Evolutionary conservation across 1,284 basidiomycete genomes (phyloP), one percentile per base, ranked within the genome.

Genomic region (Wolfiporia cocos): DNA sequence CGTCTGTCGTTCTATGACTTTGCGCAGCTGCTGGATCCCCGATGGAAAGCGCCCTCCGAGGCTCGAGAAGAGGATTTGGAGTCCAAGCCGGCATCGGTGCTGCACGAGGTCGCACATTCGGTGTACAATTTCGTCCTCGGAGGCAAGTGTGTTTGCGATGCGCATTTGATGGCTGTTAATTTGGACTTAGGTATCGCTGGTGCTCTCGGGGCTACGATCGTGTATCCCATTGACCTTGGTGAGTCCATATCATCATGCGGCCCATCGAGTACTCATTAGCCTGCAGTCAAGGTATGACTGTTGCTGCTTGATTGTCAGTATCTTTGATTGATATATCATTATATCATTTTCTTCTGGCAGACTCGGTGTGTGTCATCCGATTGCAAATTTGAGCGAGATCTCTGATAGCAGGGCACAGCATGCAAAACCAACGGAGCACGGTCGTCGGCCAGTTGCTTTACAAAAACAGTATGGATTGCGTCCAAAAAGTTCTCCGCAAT

Each of bases 351-450:
- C n/a, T n/a, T n/a, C n/a, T n/a, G n/a, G n/a, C 60, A 91, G 78
- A 92, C 89, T 24, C 75, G 83, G 81, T 82, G 61, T 37, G 61
- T 43, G 5, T 3, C 15, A 18, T 31, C 21, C 15, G n/a, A n/a
- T n/a, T n/a, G n/a, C n/a, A n/a, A n/a, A n/a, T n/a, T n/a, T n/a
- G n/a, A n/a, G n/a, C n/a, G n/a, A n/a, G n/a, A n/a, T n/a, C n/a
- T n/a, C n/a, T n/a, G n/a, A n/a, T n/a, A n/a, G n/a, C n/a, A 14
- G 9, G 26, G 26, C 43, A 2, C 46, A 89, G 92, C 42, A 94
- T 99, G 78, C 95, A 99, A 73, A 99, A 99, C 65, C 95, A 99
- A 64, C 81, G 93, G 17, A 91, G 85, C 49, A 92, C 86, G 18
- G 90, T 97, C 30, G 93, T 96, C 35, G 93, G 93, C 36, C 92